Conservation (phyloP, 257 asterid genomes). For the Nicotiana knightiana region DNA sequence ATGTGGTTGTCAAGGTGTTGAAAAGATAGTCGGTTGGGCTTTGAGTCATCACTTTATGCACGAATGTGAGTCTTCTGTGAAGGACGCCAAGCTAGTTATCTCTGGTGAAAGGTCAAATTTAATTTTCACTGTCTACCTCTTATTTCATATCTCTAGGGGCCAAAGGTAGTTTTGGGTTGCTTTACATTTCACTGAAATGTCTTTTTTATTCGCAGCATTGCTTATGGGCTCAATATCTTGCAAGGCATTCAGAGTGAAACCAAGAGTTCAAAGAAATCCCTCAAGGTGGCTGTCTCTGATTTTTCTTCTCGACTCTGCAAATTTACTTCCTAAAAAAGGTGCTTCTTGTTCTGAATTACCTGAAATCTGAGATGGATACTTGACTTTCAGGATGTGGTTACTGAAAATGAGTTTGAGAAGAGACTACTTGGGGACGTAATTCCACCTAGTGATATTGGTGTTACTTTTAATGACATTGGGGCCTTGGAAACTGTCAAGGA, state of each 20-base stretch:
- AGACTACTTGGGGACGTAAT: slow-evolving; percentile 77
- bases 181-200: neutral
- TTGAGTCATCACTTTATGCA: slow-evolving; percentile 80
- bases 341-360: slow-evolving; percentile 12
- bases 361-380: slow-evolving; percentile 4
- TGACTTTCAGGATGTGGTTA: slow-evolving; percentile 66
- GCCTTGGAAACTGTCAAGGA: slow-evolving; percentile 89
- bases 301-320: neutral
- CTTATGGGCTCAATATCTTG: slow-evolving; percentile 63
- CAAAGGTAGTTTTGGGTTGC: neutral
- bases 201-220: slow-evolving; percentile 42
- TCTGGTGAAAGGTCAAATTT: slow-evolving; percentile 54
- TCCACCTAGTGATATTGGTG: slow-evolving; percentile 85
- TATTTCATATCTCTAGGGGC: neutral
- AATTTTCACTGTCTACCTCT: neutral
- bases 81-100: slow-evolving; percentile 47
- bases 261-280: slow-evolving; percentile 67
- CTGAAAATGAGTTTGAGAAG: slow-evolving; percentile 84
- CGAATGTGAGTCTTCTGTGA: slow-evolving; percentile 34
- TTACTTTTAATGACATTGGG: slow-evolving; percentile 82
- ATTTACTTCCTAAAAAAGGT: neutral
- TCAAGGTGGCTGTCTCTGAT: slow-evolving; percentile 43
- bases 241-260: slow-evolving; percentile 70
- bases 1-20: slow-evolving; percentile 45
- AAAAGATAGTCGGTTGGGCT: slow-evolving; percentile 81